A percentile compares a stretch with the other conserved stretches of the same genome.
Evolutionary conservation across 2,329 filamentous ascomycete genomes (phyloP).

Genomic region (Apiospora saccharicola): DNA sequence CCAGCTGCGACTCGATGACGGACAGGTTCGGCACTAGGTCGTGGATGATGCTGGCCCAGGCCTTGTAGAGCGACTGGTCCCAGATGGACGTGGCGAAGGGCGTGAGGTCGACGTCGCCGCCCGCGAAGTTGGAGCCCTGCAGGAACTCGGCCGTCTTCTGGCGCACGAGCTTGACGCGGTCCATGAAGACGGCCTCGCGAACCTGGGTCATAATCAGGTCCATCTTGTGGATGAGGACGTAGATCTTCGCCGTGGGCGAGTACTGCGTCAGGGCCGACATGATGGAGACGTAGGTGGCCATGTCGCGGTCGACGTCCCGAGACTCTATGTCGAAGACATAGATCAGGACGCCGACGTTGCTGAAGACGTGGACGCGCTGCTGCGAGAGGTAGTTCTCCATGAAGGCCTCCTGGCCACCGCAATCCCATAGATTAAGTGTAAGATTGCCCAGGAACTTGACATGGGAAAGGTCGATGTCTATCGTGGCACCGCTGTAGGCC

Average conservation of each 20-base stretch:
- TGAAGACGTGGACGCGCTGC: constrained; percentile 95
- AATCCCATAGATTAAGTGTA: constrained; percentile 98
- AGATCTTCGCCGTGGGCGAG: constrained; percentile 82
- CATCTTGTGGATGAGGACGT: constrained; percentile 98
- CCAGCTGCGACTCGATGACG: constrained; percentile 86
- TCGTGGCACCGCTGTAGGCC: constrained; percentile 78
- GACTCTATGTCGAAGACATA: constrained; percentile 99
- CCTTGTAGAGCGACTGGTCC: constrained; percentile 98
- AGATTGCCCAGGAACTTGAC: constrained; percentile 99
- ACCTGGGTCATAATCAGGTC: constrained; percentile 86
- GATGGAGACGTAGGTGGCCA: constrained; percentile 90
- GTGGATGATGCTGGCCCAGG: constrained; percentile 98
- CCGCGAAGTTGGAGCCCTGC: constrained; percentile 46
- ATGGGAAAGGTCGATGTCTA: constrained; percentile 97
- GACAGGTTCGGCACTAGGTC: constrained; percentile 93
- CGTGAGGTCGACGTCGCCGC: constrained; percentile 70
- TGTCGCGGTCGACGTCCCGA: constrained; percentile 90
- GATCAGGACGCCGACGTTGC: constrained; percentile 94
- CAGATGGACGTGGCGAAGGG: constrained; percentile 97
- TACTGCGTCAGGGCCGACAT: constrained; percentile 88
- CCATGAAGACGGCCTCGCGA: constrained; percentile 83
- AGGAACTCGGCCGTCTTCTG: constrained; percentile 71
- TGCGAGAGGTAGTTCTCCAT: constrained; percentile 98
- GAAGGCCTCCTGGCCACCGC: constrained; percentile 97
- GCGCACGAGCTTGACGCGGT: constrained; percentile 79